Evolutionary conservation across 805 yeast genomes (phyloP), one percentile per base, ranked within the genome.

Genomic region (Candida coquimbonensis): DNA sequence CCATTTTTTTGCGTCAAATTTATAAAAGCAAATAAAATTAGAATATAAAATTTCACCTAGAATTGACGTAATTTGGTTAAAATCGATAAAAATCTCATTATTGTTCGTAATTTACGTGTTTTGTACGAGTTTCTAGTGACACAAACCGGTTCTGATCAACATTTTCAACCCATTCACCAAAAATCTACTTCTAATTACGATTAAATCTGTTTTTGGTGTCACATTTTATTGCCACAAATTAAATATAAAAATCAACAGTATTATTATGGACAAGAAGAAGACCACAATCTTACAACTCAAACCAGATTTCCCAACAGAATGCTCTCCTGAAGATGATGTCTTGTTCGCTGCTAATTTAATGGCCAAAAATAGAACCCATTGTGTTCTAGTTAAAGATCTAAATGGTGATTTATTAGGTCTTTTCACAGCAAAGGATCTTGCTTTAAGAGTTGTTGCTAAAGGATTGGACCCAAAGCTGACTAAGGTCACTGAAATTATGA

Each of bases 341-440:
- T 48, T 55, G 19, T 52, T 54, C 8, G 71, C 68, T 9, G 62
- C 74, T 2, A 54, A 55, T 11, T 44, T 57, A 33, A 70, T 72
- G 75, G 63, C 64, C 11, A 62, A 63, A n/a, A 55, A 59, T 31
- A 52, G 71, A 34, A 62, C 63, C n/a, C 70, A 71, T 49, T 72
- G 75, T 53, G 62, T 70, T 4, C 55, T 71, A 6, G 69, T 72
- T 13, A 64, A 59, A 36, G 46, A 46, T 33, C 50, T 42, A 7
- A 56, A 57, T 24, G 48, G 43, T 12, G 56, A 56, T 41, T 50
- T 68, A 19, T 49, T 65, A n/a, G 77, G 76, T 1, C 54, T 72
- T 8, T 60, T 69, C 40, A 72, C 77, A 1, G 70, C 77, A 0
- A 71, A 69, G 48, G 77, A 72, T 51, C 54, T 72, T n/a, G 75